Percentiles rank a stretch among this genome's conserved stretches.
These are phyloP conservation scores for Venturia pyrina DNA, from an alignment of 2,329 filamentous ascomycete species.

Conservation along the genomic window DNA sequence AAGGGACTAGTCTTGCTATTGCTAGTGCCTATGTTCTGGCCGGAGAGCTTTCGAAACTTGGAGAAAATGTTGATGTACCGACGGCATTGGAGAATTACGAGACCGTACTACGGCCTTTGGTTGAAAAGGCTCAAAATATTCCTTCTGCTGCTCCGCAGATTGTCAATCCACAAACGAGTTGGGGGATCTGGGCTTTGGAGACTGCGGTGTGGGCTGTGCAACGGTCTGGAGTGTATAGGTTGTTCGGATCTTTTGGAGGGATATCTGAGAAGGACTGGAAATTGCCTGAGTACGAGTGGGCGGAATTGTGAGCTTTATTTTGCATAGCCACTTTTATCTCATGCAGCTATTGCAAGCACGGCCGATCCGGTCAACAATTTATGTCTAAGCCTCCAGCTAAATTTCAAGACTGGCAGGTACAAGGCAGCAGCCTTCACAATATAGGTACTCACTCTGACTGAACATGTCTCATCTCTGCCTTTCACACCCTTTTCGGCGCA, in stretches of 20 bases:
- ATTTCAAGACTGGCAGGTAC: neutral
- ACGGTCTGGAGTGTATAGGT: neutral
- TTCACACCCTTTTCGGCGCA: neutral
- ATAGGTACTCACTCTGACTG: neutral
- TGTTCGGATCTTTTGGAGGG: slow-evolving; percentile 4
- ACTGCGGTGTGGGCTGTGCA: slow-evolving; percentile 1
- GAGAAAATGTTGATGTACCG: neutral
- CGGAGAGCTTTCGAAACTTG: slow-evolving; percentile 9
- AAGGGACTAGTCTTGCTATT: slow-evolving; percentile 14
- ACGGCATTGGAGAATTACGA: slow-evolving; percentile 8
- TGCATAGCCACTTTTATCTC: slow-evolving; percentile 1
- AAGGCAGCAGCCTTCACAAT: neutral
- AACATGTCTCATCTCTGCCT: neutral
- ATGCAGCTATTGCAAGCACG: too few relatives aligned
- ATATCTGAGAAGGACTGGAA: neutral
- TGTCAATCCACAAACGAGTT: slow-evolving; percentile 5
- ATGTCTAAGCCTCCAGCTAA: neutral
- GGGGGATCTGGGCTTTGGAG: slow-evolving; percentile 4
- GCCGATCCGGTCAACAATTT: neutral
- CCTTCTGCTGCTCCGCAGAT: slow-evolving; percentile 6
- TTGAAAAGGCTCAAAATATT: slow-evolving; percentile 2
- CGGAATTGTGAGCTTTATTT: neutral
- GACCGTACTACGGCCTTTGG: slow-evolving; percentile 8
- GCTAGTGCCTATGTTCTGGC: slow-evolving; percentile 9
- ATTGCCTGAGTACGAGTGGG: neutral